phyloP scores from a whole-genome alignment of 768 basidiomycete genomes.

The Mycena crocata region DNA sequence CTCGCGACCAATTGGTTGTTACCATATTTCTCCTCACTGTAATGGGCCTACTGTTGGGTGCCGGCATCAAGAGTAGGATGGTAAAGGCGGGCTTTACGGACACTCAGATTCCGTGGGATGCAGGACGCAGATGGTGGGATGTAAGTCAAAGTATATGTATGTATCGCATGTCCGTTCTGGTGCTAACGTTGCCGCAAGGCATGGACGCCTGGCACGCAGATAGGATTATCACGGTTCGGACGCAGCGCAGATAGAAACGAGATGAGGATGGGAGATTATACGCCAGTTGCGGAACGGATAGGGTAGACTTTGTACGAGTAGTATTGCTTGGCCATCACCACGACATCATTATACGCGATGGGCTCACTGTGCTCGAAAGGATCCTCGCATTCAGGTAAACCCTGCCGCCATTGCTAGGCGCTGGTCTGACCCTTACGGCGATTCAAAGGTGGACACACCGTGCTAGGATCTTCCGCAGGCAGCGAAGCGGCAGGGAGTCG shows the following conservation, averaged over 20 bases:
- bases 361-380: constrained; percentile 69
- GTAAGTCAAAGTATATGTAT: constrained; percentile 52
- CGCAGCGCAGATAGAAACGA: constrained; percentile 52
- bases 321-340: constrained; percentile 6
- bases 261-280: constrained; percentile 58
- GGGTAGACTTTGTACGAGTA: constrained; percentile 29
- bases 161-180: constrained; percentile 25
- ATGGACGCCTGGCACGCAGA: constrained; percentile 65
- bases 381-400: constrained; percentile 22
- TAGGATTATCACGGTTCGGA: constrained; percentile 57
- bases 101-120: constrained; percentile 70
- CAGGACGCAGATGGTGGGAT: constrained; percentile 86
- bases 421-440: constrained; percentile 5
- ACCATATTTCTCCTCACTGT: constrained; percentile 91
- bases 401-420: background rate
- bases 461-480: constrained; percentile 54
- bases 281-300: constrained; percentile 48
- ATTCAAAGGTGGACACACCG: constrained; percentile 55
- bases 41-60: constrained; percentile 85
- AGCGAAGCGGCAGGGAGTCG: constrained; percentile 37
- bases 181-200: constrained; percentile 46
- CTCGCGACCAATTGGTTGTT: constrained; percentile 94
- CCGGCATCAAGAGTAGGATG: constrained; percentile 87
- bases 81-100: constrained; percentile 76
- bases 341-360: constrained; percentile 48